Evolutionary conservation across 1,139 yeast genomes (phyloP), one percentile per base, ranked within the genome.

Genomic region (Diutina rugosa): DNA sequence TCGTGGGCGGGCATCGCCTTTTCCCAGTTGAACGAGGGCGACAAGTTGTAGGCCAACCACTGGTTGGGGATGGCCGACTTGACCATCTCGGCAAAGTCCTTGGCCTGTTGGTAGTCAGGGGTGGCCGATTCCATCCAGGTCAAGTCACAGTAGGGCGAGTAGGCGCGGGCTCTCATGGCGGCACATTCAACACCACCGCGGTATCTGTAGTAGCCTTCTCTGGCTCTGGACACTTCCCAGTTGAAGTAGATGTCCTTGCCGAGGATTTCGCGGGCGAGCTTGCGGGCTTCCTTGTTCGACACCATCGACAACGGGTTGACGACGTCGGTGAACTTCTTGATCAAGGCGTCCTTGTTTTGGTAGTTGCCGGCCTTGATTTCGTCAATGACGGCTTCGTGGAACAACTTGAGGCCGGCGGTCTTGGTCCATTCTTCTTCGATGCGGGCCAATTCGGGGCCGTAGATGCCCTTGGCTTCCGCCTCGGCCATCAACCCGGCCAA

Each of bases 61-160:
- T 90, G 93, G 64, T 88, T 79, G 65, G 98, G 98, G 72, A 72
- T 86, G 60, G 79, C 79, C 55, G 84, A 80, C 72, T 85, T 85
- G 65, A 90, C 95, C 67, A 97, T 97, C 51, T 84, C 87, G 58
- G 97, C 95, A 67, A 91, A 93, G 73, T 90, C 97, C 74, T 86
- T 82, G 63, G 98, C 98, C 77, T 93, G 98, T 60, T 77, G 80
- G 74, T 80, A 91, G 72, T 90, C 97, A 65, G 99, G 98, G 64
- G 89, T 82, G 72, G 95, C 93, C 61, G 96, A 87, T 78, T 93
- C 98, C 98, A 93, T 91, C 99, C 99, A 93, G 65, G 91, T 86
- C 77, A 93, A 80, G 73, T 93, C 99, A 58, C 95, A 90, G 72
- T 86, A 91, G 62, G 97, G 97, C 59, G 97, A 91, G 70, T 80